phyloP scores from a whole-genome alignment of 768 basidiomycete genomes.

The Russula earlei region DNA sequence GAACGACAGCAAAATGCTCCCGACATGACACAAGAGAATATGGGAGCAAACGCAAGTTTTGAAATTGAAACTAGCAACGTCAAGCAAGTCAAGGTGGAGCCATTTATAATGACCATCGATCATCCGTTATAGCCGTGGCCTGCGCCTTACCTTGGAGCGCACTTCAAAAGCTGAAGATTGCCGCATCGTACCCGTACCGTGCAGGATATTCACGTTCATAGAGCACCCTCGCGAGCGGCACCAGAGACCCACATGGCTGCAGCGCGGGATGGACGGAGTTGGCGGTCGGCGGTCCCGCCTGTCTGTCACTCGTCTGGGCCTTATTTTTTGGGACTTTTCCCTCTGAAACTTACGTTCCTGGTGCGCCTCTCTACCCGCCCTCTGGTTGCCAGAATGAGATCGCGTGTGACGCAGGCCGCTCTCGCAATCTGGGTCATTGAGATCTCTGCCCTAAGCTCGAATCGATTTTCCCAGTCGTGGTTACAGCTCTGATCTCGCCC shows the following conservation, averaged over 20 bases:
- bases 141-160: background rate
- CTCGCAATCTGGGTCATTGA: conserved; percentile 2
- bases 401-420: background rate
- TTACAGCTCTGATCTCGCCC: background rate
- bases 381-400: conserved; percentile 1
- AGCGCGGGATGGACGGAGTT: background rate
- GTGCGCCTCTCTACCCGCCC: background rate
- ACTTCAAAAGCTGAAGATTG: conserved; percentile 14
- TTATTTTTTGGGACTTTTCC: background rate
- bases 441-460: conserved; percentile 3
- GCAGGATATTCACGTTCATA: no score
- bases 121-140: background rate
- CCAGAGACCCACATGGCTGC: background rate
- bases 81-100: no score
- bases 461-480: background rate
- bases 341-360: conserved; percentile 7
- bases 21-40: no score
- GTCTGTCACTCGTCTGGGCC: background rate
- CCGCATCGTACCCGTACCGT: no score
- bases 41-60: no score
- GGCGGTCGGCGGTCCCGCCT: background rate
- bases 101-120: background rate
- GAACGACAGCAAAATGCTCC: background rate
- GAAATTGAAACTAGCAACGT: no score
- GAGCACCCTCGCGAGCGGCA: background rate